A percentile compares a stretch with the other conserved stretches of the same genome.
These are phyloP conservation scores for Taiwanofungus camphoratus DNA, from an alignment of 1,284 basidiomycete species.

Conservation along the genomic window DNA sequence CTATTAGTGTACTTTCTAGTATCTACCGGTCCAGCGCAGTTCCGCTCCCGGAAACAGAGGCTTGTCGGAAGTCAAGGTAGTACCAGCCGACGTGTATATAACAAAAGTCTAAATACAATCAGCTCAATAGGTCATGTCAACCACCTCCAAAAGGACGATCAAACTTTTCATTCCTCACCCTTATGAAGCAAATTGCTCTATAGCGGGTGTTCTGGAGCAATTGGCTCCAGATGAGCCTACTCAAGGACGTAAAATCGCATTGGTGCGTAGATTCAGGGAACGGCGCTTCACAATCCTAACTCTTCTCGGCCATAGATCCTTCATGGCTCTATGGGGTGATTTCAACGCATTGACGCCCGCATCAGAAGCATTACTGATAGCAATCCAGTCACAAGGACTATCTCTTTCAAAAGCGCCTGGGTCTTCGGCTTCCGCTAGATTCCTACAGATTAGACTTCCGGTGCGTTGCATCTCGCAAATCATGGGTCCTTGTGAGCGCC, in stretches of 20 bases:
- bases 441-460: constrained; percentile 84
- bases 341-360: constrained; percentile 1
- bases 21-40: too few relatives aligned
- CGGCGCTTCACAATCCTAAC: constrained; percentile 1
- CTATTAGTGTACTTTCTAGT: too few relatives aligned
- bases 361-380: background rate
- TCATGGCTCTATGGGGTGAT: constrained; percentile 73
- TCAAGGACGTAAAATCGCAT: constrained; percentile 54
- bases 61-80: too few relatives aligned
- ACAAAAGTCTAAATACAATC: background rate
- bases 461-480: constrained; percentile 38
- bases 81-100: background rate
- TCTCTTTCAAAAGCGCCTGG: constrained; percentile 73
- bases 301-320: constrained; percentile 46
- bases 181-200: constrained; percentile 37
- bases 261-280: constrained; percentile 41
- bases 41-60: too few relatives aligned
- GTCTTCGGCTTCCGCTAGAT: constrained; percentile 61
- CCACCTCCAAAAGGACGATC: constrained; percentile 33
- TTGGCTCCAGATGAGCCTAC: constrained; percentile 43
- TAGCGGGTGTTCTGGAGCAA: constrained; percentile 65
- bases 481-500: too few relatives aligned
- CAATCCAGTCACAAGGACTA: constrained; percentile 73
- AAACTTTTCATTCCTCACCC: constrained; percentile 52
- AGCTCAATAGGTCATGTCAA: constrained; percentile 6